phyloP scores from a whole-genome alignment of 805 yeast genomes.

The Candida qinlingensis region DNA sequence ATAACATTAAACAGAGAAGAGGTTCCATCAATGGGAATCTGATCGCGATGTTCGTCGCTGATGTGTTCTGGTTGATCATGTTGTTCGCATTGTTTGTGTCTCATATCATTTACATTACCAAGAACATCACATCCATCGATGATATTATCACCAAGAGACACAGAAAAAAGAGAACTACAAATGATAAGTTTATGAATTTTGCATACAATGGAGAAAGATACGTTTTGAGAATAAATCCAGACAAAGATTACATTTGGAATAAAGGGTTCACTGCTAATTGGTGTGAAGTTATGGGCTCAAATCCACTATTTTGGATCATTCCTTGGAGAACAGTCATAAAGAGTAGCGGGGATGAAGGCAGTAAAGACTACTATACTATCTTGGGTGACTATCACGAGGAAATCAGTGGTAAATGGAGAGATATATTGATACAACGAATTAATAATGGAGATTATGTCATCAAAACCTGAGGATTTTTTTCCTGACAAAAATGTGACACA shows the following conservation, averaged over 20 bases:
- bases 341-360: slow-evolving; percentile 1
- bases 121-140: slow-evolving; percentile 57
- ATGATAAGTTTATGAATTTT: slow-evolving; percentile 25
- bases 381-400: slow-evolving; percentile 26
- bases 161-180: slow-evolving; percentile 15
- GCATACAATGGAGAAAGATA: slow-evolving; percentile 34
- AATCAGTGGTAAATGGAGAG: slow-evolving; percentile 22
- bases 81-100: slow-evolving; percentile 35
- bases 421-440: slow-evolving; percentile 21
- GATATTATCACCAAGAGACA: slow-evolving; percentile 38
- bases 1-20: slow-evolving; percentile 21
- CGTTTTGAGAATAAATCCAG: slow-evolving; percentile 29
- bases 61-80: slow-evolving; percentile 42
- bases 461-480: too few relatives aligned
- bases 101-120: slow-evolving; percentile 39
- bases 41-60: slow-evolving; percentile 40
- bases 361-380: slow-evolving; percentile 11
- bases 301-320: slow-evolving; percentile 26
- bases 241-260: slow-evolving; percentile 14
- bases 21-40: slow-evolving; percentile 40
- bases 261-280: slow-evolving; percentile 23
- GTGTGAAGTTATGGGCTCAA: slow-evolving; percentile 26
- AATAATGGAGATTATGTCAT: slow-evolving; percentile 20
- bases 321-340: slow-evolving; percentile 21
- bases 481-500: slow-evolving; percentile 1